Evolutionary conservation across 2,329 filamentous ascomycete species (phyloP), one percentile per base, ranked within the genome.

Genomic region (Talaromyces sp.): DNA sequence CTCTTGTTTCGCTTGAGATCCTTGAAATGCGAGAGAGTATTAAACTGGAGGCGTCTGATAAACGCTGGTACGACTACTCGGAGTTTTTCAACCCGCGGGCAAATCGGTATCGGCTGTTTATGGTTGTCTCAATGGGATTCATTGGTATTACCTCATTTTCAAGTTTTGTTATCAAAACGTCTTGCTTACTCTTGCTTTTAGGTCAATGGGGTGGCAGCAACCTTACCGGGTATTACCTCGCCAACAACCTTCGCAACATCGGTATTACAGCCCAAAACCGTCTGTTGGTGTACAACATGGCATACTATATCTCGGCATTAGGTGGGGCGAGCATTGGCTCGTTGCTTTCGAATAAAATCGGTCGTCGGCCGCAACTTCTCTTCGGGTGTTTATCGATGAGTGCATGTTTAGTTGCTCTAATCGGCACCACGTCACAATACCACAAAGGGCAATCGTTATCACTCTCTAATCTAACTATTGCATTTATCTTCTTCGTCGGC

Each of bases 41-140:
- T 21, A 64, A 71, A 55, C 57, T 71, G 26, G 67, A 74, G 51
- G 70, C 69, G 4, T 63, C 68, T 21, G 83, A 85, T 62, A 86
- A 86, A 65, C 76, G 80, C 2, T 86, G 81, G 79, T 86, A 83
- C 82, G 81, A 86, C 69, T 86, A 82, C 73, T 73, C 80, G 10
- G 82, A 83, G 63, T 73, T 85, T 19, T 75, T 78, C 69, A 80
- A 80, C 66, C 80, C 75, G 4, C 76, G 76, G 51, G 77, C 17
- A 38, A 55, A 41, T 21, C n/a, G 51, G 9, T 50, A 51, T 26
- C 55, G 59, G 19, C 27, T 58, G n/a, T 46, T 52, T 26, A 38
- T 58, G 29, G n/a, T 51, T n/a, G 46, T 56, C 6, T 46, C 55
- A 13, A 53, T 58, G 3, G 35, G 41, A 14, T 43, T 51, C 13